phyloP scores from a whole-genome alignment of 768 basidiomycete species.

The Pisolithus marmoratus region DNA sequence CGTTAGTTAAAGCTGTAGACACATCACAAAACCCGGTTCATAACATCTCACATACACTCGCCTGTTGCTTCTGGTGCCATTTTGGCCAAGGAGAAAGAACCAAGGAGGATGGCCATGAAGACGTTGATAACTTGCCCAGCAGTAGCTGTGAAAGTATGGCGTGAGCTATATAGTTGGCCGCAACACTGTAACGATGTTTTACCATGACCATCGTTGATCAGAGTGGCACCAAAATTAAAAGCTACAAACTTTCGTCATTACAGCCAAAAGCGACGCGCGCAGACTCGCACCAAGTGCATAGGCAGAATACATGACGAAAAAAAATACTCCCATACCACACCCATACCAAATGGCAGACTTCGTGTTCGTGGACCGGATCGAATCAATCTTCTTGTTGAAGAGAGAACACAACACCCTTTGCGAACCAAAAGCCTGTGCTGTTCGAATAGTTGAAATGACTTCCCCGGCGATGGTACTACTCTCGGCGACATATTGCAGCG shows the following conservation, averaged over 20 bases:
- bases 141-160: constrained; percentile 40
- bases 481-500: constrained; percentile 70
- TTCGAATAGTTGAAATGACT: constrained; percentile 85
- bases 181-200: constrained; percentile 8
- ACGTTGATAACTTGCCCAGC: constrained; percentile 81
- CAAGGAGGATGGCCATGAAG: constrained; percentile 78
- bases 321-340: constrained; percentile 62
- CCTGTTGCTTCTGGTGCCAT: constrained; percentile 87
- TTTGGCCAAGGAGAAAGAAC: constrained; percentile 82
- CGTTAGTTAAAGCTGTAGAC: constrained; percentile 64
- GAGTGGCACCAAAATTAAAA: constrained; percentile 85
- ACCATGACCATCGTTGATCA: constrained; percentile 61
- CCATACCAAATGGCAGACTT: constrained; percentile 59
- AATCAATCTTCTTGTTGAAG: constrained; percentile 59
- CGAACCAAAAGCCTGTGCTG: constrained; percentile 87
- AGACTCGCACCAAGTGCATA: constrained; percentile 59
- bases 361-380: constrained; percentile 47
- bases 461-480: constrained; percentile 87
- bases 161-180: not conserved
- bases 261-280: not conserved
- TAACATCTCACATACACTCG: constrained; percentile 16
- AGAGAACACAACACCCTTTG: constrained; percentile 55
- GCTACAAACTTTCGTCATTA: constrained; percentile 37
- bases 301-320: constrained; percentile 74
- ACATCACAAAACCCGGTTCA: not conserved